Evolutionary conservation across 2,329 filamentous ascomycete genomes (phyloP), one percentile per base, ranked within the genome.

Genomic region (Madurella mycetomatis): DNA sequence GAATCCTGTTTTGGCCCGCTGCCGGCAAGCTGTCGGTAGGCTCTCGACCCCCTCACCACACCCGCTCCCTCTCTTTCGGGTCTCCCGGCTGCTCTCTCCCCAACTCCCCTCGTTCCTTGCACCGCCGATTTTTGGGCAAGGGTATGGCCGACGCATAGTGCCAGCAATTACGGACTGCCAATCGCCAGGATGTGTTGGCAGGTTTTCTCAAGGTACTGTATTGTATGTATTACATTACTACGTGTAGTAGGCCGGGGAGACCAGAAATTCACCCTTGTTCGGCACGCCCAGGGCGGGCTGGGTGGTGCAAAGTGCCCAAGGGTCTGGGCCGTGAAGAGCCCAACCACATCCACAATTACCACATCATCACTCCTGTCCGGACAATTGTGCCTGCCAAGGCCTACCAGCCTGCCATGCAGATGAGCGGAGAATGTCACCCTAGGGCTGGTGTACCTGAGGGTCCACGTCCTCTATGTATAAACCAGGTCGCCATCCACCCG

Each of bases 391-490:
- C 48, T 51, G 49, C 49, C 49, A 55, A 49, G 53, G 8, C n/a
- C 18, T 47, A n/a, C 53, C 34, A 9, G 31, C 32, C 4, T 9
- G 16, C 53, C 47, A 55, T 51, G 48, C 47, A 55, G 31, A 39
- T 32, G 53, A 51, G 53, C 47, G 53, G 53, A 40, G 47, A 9
- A 41, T 49, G 48, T 41, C 49, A 53, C 49, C 49, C 40, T 15
- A 42, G 18, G 15, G 45, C 41, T 43, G 49, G 15, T 15, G 41
- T n/a, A n/a, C n/a, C 47, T 16, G 43, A 17, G 25, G 41, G n/a
- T 16, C n/a, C 16, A 42, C 41, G 46, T 16, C 18, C 34, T 46
- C 52, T 53, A 56, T 25, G 25, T 25, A 25, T 56, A 56, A 56
- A 51, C 47, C 43, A 13, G 47, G 42, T 8, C 16, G 2, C 40